phyloP scores from a whole-genome alignment of 345 rosid genomes.

The Arabis alpina region DNA sequence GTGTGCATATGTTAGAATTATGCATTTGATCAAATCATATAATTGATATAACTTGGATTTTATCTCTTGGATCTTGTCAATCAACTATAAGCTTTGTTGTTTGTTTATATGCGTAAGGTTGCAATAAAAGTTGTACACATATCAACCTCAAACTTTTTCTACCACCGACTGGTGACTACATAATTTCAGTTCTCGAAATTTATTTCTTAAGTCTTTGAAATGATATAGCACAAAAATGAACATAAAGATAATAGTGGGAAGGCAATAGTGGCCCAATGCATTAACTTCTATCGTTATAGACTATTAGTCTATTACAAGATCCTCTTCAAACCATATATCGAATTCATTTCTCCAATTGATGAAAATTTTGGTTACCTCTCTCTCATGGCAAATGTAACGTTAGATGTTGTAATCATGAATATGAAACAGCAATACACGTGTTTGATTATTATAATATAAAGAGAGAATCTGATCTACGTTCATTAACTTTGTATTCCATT shows the following conservation, averaged over 20 bases:
- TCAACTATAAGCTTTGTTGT: conserved; percentile 33
- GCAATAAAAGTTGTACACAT: not conserved
- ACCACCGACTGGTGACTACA: conserved; percentile 36
- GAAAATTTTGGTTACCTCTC: conserved; percentile 36
- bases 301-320: not conserved
- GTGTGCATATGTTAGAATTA: not conserved
- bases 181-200: not conserved
- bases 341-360: conserved; percentile 27
- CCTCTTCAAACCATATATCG: not conserved
- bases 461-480: too few relatives aligned
- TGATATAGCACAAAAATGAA: not conserved
- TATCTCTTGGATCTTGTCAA: conserved; percentile 38
- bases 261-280: conserved; percentile 40
- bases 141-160: conserved; percentile 22
- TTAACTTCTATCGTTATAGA: conserved; percentile 21
- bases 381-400: conserved; percentile 35
- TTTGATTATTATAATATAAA: not conserved
- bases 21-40: conserved; percentile 15
- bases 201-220: not conserved
- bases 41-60: conserved; percentile 20
- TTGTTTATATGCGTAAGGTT: conserved; percentile 28
- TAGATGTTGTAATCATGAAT: conserved; percentile 28
- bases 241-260: not conserved
- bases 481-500: too few relatives aligned
- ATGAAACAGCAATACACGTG: conserved; percentile 5